A percentile compares a stretch with the other conserved stretches of the same genome.
Conservation (phyloP, 2,329 filamentous ascomycete genomes). For the Pyrenophora seminiperda region DNA sequence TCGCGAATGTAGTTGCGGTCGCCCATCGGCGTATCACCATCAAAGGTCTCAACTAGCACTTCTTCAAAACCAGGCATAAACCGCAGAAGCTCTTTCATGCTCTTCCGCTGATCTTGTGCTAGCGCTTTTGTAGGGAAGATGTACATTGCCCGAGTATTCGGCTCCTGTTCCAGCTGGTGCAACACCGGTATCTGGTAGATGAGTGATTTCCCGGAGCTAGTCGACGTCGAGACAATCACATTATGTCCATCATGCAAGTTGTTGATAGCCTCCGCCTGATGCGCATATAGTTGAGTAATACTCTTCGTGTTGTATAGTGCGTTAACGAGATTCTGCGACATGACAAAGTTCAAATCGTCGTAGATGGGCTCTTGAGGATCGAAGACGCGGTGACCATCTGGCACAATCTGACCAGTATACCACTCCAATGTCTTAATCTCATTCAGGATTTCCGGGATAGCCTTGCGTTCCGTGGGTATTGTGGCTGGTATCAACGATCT, state of each 20-base stretch:
- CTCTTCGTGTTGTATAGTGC: conserved; percentile 89
- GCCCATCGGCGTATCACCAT: conserved; percentile 87
- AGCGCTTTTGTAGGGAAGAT: conserved; percentile 98
- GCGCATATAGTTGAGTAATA: conserved; percentile 85
- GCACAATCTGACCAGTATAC: conserved; percentile 92
- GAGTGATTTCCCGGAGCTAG: conserved; percentile 95
- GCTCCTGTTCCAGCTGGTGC: conserved; percentile 80
- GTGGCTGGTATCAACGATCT: conserved; percentile 63
- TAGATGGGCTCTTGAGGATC: conserved; percentile 81
- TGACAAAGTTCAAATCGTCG: conserved; percentile 80
- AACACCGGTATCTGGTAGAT: conserved; percentile 96
- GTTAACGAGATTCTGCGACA: conserved; percentile 94
- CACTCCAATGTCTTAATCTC: conserved; percentile 82
- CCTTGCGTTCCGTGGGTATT: conserved; percentile 80
- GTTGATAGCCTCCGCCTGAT: conserved; percentile 94
- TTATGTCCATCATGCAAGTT: conserved; percentile 78
- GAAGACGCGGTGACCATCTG: conserved; percentile 89
- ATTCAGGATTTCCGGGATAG: conserved; percentile 80
- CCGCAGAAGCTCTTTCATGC: conserved; percentile 79
- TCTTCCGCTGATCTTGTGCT: conserved; percentile 90
- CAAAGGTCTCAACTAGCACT: conserved; percentile 86
- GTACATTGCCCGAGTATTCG: conserved; percentile 84
- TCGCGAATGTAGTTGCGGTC: conserved; percentile 82
- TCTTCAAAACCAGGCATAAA: conserved; percentile 80
- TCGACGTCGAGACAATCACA: conserved; percentile 92